Evolutionary conservation across 495 filamentous ascomycete species (phyloP), one percentile per base, ranked within the genome.

Genomic region (Lichina pygmaea): DNA sequence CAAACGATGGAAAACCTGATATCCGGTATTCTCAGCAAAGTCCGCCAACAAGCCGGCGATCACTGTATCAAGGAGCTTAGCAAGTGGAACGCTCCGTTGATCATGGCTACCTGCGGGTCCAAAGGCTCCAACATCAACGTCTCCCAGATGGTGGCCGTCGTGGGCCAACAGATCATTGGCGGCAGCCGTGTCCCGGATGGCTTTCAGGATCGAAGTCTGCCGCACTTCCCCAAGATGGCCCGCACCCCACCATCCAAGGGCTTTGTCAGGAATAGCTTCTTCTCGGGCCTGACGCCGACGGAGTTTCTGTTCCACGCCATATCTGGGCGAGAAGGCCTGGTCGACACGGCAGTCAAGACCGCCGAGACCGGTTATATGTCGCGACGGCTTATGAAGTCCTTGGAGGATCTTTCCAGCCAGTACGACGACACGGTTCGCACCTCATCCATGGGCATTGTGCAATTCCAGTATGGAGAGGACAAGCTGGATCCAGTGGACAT

Each of bases 301-400:
- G 89, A 97, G 55, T 94, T 97, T 61, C 72, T 94, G 49, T 95
- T 97, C 65, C 89, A 97, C 67, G 89, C 89, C 49, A 93, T 95
- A 63, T 89, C 82, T 39, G 89, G 89, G 56, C 80, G 89, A 74
- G 89, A 93, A 73, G 89, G 89, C 71, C 65, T 97, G 50, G 86
- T 97, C 52, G 89, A 97, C 72, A 97, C 89, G n/a, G 89, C 89
- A 33, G 89, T 97, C 61, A 97, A 97, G 65, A 97, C 89, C 12
- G 89, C 89, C 31, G 89, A 97, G 60, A 97, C 89, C 6, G 89
- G 89, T 45, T 97, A 97, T 63, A 97, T 97, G 91, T 94, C 86
- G 48, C 75, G 89, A 62, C 77, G 89, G 39, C 59, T 97, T 58
- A 95, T 97, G 89, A 97, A 97, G 62, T 89, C 81, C 0, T 65